Base-by-base conservation (phyloP, 2,329 filamentous ascomycete genomes). In the Cordyceps sp. region DNA sequence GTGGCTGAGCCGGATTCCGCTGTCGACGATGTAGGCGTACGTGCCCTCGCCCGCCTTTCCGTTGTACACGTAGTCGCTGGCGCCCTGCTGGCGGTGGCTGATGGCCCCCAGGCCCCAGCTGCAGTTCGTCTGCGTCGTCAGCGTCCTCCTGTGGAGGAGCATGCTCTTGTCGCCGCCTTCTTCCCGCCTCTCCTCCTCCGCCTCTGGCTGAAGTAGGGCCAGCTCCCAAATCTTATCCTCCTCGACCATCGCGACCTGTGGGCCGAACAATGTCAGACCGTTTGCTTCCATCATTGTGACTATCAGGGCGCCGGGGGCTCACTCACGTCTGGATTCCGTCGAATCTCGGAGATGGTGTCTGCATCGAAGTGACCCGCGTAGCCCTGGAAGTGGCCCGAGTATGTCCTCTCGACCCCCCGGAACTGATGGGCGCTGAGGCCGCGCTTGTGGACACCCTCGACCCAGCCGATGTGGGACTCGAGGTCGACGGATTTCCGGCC, bases 21-120 rank as follows among this genome's bases (percentile, higher is more conserved):
- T 76, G 49, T 78, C 73, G 29, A 78, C 62, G 16, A 78, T 51
- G 47, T 69, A 78, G 29, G 62, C 65, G 21, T 66, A 74, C 41
- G 67, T 67, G 24, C 60, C 62, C 18, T 53, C 22, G 19, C 65
- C 65, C 27, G 62, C 62, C 14, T 51, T 52, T 33, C 52, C 52
- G 44, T 71, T 65, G 38, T 66, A 71, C 30, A 61, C 46, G 45
- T 72, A 73, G 32, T 38, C 45, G 13, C 37, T 43, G 17, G 33
- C 43, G 24, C 46, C 49, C 1, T 33, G 33, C 1, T 32, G 17
- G 20, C 47, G 45, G 38, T 48, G 48, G 10, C 51, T 55, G 35
- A 56, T 41, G 10, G 50, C 37, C 15, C 43, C 48, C 2, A 55
- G 45, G 21, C 50, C 50, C 47, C 50, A 53, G n/a, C 52, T 30